A percentile compares a stretch with the other conserved stretches of the same genome.
Evolutionary conservation across 441 rosid species (phyloP).

Genomic region (Pelargonium citronellum): DNA sequence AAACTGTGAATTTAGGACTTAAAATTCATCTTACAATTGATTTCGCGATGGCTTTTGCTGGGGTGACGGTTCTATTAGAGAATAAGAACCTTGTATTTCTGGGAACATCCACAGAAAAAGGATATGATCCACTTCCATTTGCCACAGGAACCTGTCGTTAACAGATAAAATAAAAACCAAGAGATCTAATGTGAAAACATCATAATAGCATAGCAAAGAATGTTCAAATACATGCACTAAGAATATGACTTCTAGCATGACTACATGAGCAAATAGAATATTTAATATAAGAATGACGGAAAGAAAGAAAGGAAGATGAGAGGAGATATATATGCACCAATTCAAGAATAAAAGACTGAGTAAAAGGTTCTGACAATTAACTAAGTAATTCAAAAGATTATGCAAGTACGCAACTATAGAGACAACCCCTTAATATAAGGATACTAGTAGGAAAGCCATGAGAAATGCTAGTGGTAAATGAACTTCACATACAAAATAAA

Average conservation of each 20-base stretch:
- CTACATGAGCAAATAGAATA: not conserved
- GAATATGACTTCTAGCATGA: not conserved
- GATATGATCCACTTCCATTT: constrained; percentile 93
- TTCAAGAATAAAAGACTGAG: not conserved
- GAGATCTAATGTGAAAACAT: constrained; percentile 7
- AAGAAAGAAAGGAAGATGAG: not conserved
- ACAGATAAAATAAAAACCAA: constrained; percentile 17
- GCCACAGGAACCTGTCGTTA: constrained; percentile 90
- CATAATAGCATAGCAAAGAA: constrained; percentile 8
- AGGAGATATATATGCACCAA: not conserved
- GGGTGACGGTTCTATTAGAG: constrained; percentile 72
- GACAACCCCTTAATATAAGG: constrained; percentile 5
- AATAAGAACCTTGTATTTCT: constrained; percentile 90
- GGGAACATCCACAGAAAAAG: constrained; percentile 91
- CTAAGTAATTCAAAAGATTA: not conserved
- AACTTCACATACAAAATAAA: not conserved
- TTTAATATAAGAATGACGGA: too few relatives aligned
- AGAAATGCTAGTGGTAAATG: not conserved
- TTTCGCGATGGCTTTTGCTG: constrained; percentile 87
- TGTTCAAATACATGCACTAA: not conserved
- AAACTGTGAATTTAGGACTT: constrained; percentile 16
- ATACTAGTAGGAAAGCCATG: not conserved
- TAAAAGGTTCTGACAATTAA: not conserved
- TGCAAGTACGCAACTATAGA: not conserved
- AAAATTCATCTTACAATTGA: constrained; percentile 64